A percentile compares a stretch with the other conserved stretches of the same genome.
phyloP scores from a whole-genome alignment of 2,329 filamentous ascomycete species.

The Elsinoe perseae region DNA sequence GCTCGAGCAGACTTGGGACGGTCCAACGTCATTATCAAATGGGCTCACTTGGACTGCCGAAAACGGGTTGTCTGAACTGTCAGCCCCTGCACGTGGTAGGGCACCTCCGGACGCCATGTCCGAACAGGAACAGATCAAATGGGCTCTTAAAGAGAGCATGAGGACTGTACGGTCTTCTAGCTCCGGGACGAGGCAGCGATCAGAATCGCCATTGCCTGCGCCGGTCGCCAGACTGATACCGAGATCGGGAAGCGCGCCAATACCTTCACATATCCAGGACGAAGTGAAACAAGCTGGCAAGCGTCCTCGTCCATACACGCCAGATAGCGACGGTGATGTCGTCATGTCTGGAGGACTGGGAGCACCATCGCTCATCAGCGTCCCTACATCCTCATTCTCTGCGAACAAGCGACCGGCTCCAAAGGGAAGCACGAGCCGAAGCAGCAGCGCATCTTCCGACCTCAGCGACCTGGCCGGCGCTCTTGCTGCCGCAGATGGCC shows the following conservation, averaged over 20 bases:
- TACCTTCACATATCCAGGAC: conserved; percentile 5
- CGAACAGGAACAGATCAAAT: conserved; percentile 33
- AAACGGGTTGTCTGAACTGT: conserved; percentile 28
- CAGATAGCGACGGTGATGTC: neutral
- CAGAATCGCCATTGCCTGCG: neutral
- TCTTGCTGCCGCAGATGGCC: neutral
- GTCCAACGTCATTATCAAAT: conserved; percentile 45
- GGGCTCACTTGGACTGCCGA: conserved; percentile 33
- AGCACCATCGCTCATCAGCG: neutral
- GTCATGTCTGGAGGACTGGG: conserved; percentile 4
- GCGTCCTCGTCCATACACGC: conserved; percentile 1
- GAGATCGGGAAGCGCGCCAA: conserved; percentile 11
- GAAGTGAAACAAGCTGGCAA: neutral
- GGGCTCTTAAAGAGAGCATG: conserved; percentile 31
- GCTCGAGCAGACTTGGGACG: conserved; percentile 41
- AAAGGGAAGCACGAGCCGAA: neutral
- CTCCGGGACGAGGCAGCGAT: neutral
- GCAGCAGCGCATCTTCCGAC: neutral
- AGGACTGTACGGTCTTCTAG: conserved; percentile 3
- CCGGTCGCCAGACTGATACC: neutral
- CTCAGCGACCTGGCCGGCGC: conserved; percentile 10
- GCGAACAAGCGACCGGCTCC: neutral
- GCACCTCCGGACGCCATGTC: conserved; percentile 19
- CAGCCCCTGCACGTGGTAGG: neutral
- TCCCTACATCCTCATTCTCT: neutral